Evolutionary conservation across 805 yeast genomes (phyloP).

Genomic region (Pichia kluyveri): DNA sequence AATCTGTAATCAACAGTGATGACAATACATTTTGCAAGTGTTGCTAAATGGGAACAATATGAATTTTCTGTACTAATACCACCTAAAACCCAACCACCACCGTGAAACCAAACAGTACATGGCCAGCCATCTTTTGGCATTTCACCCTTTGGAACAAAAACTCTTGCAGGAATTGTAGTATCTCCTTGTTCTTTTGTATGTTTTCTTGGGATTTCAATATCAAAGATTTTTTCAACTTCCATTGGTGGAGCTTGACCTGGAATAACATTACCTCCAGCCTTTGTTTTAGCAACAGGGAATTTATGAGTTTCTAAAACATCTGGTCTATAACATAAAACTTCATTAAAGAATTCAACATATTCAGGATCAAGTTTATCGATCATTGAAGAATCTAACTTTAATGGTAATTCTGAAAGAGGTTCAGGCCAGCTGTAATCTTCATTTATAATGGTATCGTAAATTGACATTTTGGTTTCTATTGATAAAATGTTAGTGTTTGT

Average conservation of each 20-base stretch:
- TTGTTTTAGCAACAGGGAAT: constrained; percentile 16
- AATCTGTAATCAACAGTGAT: constrained; percentile 40
- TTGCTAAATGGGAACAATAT: constrained; percentile 33
- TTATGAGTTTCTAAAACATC: constrained; percentile 18
- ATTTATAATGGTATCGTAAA: constrained; percentile 12
- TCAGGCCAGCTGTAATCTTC: constrained; percentile 25
- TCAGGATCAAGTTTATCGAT: constrained; percentile 15
- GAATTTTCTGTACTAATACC: constrained; percentile 28
- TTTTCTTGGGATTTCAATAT: constrained; percentile 19
- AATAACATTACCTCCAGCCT: constrained; percentile 17
- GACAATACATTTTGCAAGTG: constrained; percentile 26
- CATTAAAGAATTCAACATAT: constrained; percentile 18
- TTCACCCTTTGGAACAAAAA: constrained; percentile 23
- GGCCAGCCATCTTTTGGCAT: constrained; percentile 19
- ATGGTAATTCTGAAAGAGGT: constrained; percentile 22
- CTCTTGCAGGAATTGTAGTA: constrained; percentile 17
- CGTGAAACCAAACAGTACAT: constrained; percentile 26
- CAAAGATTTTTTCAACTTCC: constrained; percentile 14
- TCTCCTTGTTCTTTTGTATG: constrained; percentile 18
- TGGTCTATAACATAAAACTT: constrained; percentile 14
- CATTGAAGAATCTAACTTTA: constrained; percentile 19
- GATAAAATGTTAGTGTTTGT: too few relatives aligned
- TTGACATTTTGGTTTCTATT: constrained; percentile 1
- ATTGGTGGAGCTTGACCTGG: constrained; percentile 22
- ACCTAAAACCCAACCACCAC: constrained; percentile 30